phyloP scores from a whole-genome alignment of 352 stramenopile genomes.

The Phytophthora sansomeana region DNA sequence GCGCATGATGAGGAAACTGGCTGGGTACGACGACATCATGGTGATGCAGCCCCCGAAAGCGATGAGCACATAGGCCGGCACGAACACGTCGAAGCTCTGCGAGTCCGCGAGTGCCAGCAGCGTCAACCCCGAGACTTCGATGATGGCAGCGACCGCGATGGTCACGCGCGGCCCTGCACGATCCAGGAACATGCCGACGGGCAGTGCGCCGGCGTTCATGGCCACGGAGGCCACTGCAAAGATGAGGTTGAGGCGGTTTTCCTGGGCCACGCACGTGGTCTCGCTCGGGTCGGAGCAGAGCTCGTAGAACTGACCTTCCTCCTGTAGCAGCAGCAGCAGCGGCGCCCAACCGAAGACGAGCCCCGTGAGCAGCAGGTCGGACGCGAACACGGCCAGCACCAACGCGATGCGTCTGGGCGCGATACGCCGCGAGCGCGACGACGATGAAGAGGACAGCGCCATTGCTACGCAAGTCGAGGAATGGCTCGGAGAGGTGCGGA shows the following conservation, averaged over 20 bases:
- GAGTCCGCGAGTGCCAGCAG: conserved; percentile 82
- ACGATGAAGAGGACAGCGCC: conserved; percentile 3
- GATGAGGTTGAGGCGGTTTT: conserved; percentile 90
- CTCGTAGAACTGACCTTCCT: conserved; percentile 86
- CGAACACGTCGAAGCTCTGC: conserved; percentile 76
- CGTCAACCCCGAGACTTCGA: conserved; percentile 77
- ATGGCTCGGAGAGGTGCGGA: conserved; percentile 4
- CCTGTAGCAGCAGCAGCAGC: conserved; percentile 82
- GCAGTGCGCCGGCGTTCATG: conserved; percentile 80
- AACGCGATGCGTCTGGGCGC: conserved; percentile 63
- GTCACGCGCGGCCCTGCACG: conserved; percentile 65
- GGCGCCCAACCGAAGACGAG: conserved; percentile 90
- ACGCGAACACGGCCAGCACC: conserved; percentile 70
- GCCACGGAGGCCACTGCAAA: conserved; percentile 83
- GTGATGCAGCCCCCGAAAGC: conserved; percentile 80
- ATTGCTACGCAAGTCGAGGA: conserved; percentile 12
- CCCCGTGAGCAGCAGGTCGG: conserved; percentile 87
- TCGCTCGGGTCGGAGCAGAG: conserved; percentile 53
- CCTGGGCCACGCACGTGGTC: conserved; percentile 66
- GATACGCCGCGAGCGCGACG: conserved; percentile 30
- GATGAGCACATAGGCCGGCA: conserved; percentile 73
- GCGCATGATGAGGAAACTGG: conserved; percentile 76
- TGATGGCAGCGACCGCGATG: conserved; percentile 54
- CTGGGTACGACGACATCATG: conserved; percentile 83
- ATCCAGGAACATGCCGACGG: conserved; percentile 85